Evolutionary conservation across 805 yeast genomes (phyloP).

Genomic region (Brettanomyces nanus): DNA sequence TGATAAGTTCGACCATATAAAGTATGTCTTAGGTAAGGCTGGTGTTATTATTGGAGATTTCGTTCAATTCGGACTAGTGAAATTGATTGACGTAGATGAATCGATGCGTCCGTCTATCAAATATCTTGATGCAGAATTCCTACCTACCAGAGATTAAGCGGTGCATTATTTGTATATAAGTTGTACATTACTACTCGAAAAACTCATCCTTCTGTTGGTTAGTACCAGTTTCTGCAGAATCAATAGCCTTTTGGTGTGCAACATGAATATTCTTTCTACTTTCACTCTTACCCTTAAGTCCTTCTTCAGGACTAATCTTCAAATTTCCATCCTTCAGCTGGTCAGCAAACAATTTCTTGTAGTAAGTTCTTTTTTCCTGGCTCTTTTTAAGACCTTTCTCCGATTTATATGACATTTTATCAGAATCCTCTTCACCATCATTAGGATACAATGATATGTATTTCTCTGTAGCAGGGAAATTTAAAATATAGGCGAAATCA

Average conservation of each 20-base stretch:
- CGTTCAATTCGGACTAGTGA: conserved; percentile 46
- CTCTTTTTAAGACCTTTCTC: conserved; percentile 36
- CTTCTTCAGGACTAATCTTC: conserved; percentile 43
- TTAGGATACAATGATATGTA: conserved; percentile 72
- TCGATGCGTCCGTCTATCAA: conserved; percentile 30
- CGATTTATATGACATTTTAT: conserved; percentile 26
- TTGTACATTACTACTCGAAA: conserved; percentile 19
- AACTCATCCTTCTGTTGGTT: conserved; percentile 27
- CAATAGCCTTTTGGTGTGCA: conserved; percentile 10
- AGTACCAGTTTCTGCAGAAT: conserved; percentile 10
- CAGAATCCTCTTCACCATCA: conserved; percentile 22
- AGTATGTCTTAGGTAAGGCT: conserved; percentile 69
- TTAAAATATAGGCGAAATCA: conserved; percentile 66
- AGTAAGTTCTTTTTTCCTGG: conserved; percentile 34
- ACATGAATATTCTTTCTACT: conserved; percentile 10
- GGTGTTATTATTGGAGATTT: conserved; percentile 70
- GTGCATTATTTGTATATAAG: not conserved
- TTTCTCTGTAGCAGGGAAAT: conserved; percentile 73
- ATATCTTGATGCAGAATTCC: conserved; percentile 30
- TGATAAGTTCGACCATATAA: conserved; percentile 72
- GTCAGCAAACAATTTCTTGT: conserved; percentile 44
- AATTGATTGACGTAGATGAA: conserved; percentile 23
- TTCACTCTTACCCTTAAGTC: conserved; percentile 18
- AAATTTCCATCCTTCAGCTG: conserved; percentile 46
- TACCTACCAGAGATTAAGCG: conserved; percentile 7